Conservation (phyloP, 2,329 filamentous ascomycete species). For the Pseudocercospora vitis region DNA sequence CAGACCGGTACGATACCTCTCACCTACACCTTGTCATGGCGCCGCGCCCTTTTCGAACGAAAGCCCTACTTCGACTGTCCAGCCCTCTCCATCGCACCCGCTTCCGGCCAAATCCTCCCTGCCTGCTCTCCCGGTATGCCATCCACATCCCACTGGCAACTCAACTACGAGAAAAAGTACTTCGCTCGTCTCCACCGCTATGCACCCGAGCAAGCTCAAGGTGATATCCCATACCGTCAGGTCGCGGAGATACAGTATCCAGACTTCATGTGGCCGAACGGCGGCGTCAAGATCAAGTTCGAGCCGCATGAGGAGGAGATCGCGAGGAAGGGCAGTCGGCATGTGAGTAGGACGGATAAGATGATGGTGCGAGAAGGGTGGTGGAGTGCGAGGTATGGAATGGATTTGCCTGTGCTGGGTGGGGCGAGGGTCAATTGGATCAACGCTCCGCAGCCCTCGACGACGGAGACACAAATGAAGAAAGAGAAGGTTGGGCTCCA, state of each 20-base stretch:
- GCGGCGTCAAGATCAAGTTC: conserved; percentile 10
- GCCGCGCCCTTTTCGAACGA: conserved; percentile 6
- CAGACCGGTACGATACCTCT: background rate
- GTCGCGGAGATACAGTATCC: conserved; percentile 15
- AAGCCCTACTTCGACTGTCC: conserved; percentile 13
- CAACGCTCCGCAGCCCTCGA: too few relatives aligned
- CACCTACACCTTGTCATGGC: conserved; percentile 13
- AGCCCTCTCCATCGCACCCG: conserved; percentile 8
- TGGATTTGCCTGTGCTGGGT: conserved; percentile 16
- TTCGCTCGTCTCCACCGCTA: conserved; percentile 13
- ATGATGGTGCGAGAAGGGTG: conserved; percentile 19
- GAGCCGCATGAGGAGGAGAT: conserved; percentile 20
- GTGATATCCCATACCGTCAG: conserved; percentile 18
- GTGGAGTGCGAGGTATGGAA: conserved; percentile 14
- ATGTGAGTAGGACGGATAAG: conserved; percentile 7
- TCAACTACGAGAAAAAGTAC: conserved; percentile 19
- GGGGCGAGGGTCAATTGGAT: conserved; percentile 1
- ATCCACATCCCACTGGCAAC: conserved; percentile 14
- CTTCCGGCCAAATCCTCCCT: conserved; percentile 1
- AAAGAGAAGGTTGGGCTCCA: too few relatives aligned
- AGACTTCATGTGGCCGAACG: conserved; percentile 12
- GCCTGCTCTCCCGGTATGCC: conserved; percentile 11
- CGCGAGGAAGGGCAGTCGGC: conserved; percentile 2
- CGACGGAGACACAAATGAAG: too few relatives aligned
- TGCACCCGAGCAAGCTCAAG: conserved; percentile 1